These are phyloP conservation scores for Leishmania tarentolae DNA, from an alignment of 208 protist genomes.

Conservation along the genomic window DNA sequence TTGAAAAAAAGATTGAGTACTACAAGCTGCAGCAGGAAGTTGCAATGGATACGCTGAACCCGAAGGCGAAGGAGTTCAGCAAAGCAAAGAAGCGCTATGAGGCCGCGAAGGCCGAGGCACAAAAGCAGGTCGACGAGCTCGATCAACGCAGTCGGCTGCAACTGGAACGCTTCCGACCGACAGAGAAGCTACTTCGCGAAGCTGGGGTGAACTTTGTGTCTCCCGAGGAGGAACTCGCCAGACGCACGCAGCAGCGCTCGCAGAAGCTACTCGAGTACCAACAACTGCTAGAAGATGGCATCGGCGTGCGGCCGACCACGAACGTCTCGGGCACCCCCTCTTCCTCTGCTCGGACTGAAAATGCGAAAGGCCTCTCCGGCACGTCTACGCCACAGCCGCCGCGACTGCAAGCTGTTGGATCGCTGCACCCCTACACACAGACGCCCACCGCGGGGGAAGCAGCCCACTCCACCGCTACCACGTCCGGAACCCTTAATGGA, in stretches of 20 bases:
- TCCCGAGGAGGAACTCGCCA: constrained; percentile 63
- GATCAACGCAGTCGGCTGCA: constrained; percentile 51
- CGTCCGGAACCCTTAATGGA: too few species aligned
- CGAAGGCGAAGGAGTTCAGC: constrained; percentile 88
- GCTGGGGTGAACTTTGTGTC: constrained; percentile 67
- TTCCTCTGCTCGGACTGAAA: too few species aligned
- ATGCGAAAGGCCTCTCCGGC: not conserved
- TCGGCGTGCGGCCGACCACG: constrained; percentile 13
- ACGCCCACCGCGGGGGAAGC: not conserved
- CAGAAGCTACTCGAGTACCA: constrained; percentile 86
- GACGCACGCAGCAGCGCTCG: constrained; percentile 62
- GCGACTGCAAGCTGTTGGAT: not conserved
- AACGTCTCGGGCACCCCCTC: not conserved
- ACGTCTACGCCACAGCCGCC: not conserved
- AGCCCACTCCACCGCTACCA: not conserved
- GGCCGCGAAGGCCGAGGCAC: constrained; percentile 57
- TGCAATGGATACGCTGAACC: constrained; percentile 87
- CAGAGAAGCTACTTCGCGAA: constrained; percentile 62
- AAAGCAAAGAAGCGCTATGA: constrained; percentile 77
- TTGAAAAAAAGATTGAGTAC: constrained; percentile 82
- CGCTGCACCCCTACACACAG: not conserved
- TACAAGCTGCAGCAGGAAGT: constrained; percentile 86
- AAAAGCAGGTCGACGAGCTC: constrained; percentile 56
- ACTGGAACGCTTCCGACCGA: constrained; percentile 71
- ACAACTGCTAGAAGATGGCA: constrained; percentile 54